Base-by-base conservation (phyloP, 192 early-diverging fungal genomes). In the Backusella westeae region DNA sequence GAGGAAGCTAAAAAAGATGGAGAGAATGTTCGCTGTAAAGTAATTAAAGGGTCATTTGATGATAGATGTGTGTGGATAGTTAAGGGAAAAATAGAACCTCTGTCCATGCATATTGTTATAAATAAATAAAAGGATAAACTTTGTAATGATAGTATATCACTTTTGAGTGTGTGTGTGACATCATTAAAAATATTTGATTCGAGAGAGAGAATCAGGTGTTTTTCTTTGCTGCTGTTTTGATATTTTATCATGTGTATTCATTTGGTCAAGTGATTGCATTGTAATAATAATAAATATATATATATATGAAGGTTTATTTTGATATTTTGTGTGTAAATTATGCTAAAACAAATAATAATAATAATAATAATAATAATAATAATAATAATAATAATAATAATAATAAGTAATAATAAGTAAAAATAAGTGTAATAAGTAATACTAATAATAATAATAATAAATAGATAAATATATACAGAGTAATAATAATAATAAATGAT, bases 381-480 rank as follows among this genome's bases (percentile, higher is more conserved):
- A 39, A 39, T 39, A 39, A 56, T 32, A 32, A 32, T 32, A 32
- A 32, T 32, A 32, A 56, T 56, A 56, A 56, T n/a, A 52, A 21
- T 56, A 9, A 56, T 56, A 39, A 39, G 23, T 29, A 29, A 29
- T 29, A 29, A 56, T 56, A 56, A 59, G 46, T 59, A 59, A 26
- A 59, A 26, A 26, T 63, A 63, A 63, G 21, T 14, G 10, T 63
- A 29, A 63, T 56, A 56, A 56, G 15, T 56, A 9, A 56, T 56
- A 39, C 12, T 39, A 39, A 39, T 39, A 39, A 56, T 32, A 32
- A 32, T 32, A 32, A 32, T 32, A 32, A 56, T 56, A 56, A 56
- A 56, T 56, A 56, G 53, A 56, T 56, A 56, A 56, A 56, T 56
- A 56, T 56, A 56, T 56, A 56, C 53, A 56, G n/a, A 56, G 9